Conservation (phyloP, 2,329 filamentous ascomycete species). For the Coleophoma crateriformis region DNA sequence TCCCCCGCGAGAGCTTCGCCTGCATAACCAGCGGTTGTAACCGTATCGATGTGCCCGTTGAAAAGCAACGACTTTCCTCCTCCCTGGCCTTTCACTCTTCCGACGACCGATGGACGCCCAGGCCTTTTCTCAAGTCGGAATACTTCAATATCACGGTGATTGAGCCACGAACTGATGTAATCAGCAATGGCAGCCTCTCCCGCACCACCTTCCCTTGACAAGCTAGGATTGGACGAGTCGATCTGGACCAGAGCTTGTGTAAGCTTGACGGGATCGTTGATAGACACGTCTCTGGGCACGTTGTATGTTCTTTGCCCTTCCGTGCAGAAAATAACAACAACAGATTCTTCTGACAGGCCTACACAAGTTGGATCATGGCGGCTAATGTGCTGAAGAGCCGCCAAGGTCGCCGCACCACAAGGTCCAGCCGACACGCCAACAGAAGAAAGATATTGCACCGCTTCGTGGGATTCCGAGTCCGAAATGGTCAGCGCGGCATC, state of each 20-base stretch:
- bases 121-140: conserved; percentile 33
- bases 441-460: conserved; percentile 30
- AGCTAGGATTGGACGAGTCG: conserved; percentile 40
- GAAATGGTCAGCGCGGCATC: conserved; percentile 35
- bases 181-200: conserved; percentile 40
- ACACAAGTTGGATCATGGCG: conserved; percentile 7
- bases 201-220: conserved; percentile 34
- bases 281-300: conserved; percentile 34
- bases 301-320: conserved; percentile 53
- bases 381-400: conserved; percentile 31
- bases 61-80: conserved; percentile 6
- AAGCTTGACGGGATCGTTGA: conserved; percentile 35
- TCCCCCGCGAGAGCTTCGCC: conserved; percentile 5
- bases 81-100: conserved; percentile 38
- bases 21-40: conserved; percentile 4
- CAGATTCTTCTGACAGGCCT: conserved; percentile 39
- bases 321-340: conserved; percentile 61
- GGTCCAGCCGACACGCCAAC: conserved; percentile 37
- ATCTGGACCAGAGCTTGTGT: conserved; percentile 34
- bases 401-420: conserved; percentile 44
- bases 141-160: conserved; percentile 43
- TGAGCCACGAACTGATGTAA: conserved; percentile 45
- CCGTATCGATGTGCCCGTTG: conserved; percentile 9
- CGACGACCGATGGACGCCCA: conserved; percentile 45
- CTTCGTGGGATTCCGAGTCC: conserved; percentile 37